Percentiles rank a stretch among this genome's conserved stretches.
phyloP scores from a whole-genome alignment of 768 basidiomycete genomes.

The Albatrellus ellisii region DNA sequence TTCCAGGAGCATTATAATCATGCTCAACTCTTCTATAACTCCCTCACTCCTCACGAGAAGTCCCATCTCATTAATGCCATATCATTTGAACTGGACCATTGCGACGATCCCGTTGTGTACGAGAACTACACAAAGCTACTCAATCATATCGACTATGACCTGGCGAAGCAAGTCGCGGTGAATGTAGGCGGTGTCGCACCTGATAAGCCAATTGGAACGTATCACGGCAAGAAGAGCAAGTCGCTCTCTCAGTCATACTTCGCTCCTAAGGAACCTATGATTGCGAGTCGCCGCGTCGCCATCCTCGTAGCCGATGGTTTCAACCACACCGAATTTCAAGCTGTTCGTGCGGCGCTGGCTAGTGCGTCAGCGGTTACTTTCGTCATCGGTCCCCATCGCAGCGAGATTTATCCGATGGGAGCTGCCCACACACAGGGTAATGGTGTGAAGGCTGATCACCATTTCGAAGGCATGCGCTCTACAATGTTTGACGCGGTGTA shows the following conservation, averaged over 20 bases:
- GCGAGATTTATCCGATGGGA: constrained; percentile 29
- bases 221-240: constrained; percentile 43
- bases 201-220: constrained; percentile 31
- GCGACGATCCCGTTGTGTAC: constrained; percentile 64
- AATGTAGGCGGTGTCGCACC: constrained; percentile 53
- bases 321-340: constrained; percentile 42
- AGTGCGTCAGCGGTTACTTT: constrained; percentile 44
- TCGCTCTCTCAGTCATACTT: constrained; percentile 50
- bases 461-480: constrained; percentile 67
- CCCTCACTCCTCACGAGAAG: constrained; percentile 54
- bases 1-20: constrained; percentile 75
- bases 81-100: constrained; percentile 77
- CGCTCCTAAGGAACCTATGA: constrained; percentile 39
- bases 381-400: constrained; percentile 56
- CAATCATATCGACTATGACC: constrained; percentile 59
- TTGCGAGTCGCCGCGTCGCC: constrained; percentile 59
- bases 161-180: constrained; percentile 55
- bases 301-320: constrained; percentile 71
- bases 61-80: constrained; percentile 57
- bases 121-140: constrained; percentile 52
- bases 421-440: constrained; percentile 16
- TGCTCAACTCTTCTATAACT: constrained; percentile 76
- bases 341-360: constrained; percentile 39
- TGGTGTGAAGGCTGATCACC: constrained; percentile 46
- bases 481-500: constrained; percentile 77